phyloP scores from a whole-genome alignment of 1,284 basidiomycete species.

The Cryptococcus maquisensis region DNA sequence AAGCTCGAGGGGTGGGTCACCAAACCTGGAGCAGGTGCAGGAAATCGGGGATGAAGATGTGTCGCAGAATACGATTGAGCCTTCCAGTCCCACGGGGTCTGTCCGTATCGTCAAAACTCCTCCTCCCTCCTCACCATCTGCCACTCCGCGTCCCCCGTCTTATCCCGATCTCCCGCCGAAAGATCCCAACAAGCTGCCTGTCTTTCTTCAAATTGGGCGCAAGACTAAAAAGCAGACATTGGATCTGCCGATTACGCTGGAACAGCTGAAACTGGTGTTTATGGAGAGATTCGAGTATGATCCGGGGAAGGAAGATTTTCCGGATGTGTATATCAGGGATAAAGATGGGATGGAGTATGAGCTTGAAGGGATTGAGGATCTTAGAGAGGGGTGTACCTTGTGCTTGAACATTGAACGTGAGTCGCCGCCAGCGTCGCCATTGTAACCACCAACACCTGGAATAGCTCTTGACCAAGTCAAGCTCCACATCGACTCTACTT shows the following conservation, averaged over 20 bases:
- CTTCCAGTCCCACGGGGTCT: conserved; percentile 7
- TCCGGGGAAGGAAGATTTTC: conserved; percentile 88
- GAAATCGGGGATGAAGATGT: background rate
- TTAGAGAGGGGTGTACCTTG: conserved; percentile 79
- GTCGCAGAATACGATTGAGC: background rate
- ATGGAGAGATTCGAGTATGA: conserved; percentile 95
- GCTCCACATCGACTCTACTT: conserved; percentile 90
- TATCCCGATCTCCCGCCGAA: conserved; percentile 6
- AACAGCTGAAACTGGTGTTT: conserved; percentile 61
- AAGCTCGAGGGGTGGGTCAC: background rate
- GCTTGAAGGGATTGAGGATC: conserved; percentile 90
- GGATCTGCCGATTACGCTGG: conserved; percentile 58
- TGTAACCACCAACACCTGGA: background rate
- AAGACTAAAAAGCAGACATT: conserved; percentile 85
- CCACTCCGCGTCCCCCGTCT: conserved; percentile 18
- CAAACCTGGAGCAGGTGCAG: background rate
- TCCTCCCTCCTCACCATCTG: conserved; percentile 15
- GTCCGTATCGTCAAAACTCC: conserved; percentile 26
- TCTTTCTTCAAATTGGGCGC: conserved; percentile 86
- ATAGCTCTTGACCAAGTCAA: conserved; percentile 97
- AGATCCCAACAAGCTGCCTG: conserved; percentile 53
- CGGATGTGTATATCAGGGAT: conserved; percentile 92
- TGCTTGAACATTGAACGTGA: conserved; percentile 94
- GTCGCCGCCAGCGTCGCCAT: conserved; percentile 39
- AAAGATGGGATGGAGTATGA: conserved; percentile 91